A percentile compares a stretch with the other conserved stretches of the same genome.
Evolutionary conservation across 2,329 filamentous ascomycete genomes (phyloP).

Genomic region (Colletotrichum abscissum): DNA sequence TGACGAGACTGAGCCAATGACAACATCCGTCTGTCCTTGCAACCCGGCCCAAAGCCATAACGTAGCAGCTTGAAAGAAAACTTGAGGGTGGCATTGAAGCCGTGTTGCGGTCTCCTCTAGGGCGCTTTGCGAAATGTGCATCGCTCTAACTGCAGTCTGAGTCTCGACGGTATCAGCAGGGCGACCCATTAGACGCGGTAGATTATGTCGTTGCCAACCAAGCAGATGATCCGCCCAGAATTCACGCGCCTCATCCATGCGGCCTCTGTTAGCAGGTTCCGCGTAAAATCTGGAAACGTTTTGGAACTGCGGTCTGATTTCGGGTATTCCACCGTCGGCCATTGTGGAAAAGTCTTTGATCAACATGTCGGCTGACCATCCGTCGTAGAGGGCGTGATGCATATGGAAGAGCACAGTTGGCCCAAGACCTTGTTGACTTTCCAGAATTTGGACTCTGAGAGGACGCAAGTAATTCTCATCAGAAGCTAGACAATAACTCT

Average conservation of each 20-base stretch:
- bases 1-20: slow-evolving; percentile 84
- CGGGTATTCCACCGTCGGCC: slow-evolving; percentile 46
- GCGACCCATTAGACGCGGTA: slow-evolving; percentile 48
- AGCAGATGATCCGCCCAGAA: slow-evolving; percentile 79
- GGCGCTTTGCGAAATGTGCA: slow-evolving; percentile 48
- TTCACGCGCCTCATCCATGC: slow-evolving; percentile 56
- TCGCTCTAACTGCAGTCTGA: slow-evolving; percentile 39
- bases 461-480: slow-evolving; percentile 62
- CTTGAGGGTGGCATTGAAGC: slow-evolving; percentile 70
- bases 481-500: slow-evolving; percentile 50
- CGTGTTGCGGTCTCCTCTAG: slow-evolving; percentile 50
- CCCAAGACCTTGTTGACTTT: slow-evolving; percentile 33
- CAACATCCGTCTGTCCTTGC: slow-evolving; percentile 72
- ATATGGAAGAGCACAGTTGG: slow-evolving; percentile 64
- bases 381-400: slow-evolving; percentile 90
- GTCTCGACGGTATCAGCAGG: slow-evolving; percentile 42
- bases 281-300: slow-evolving; percentile 65
- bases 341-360: slow-evolving; percentile 72
- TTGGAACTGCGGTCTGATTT: slow-evolving; percentile 68
- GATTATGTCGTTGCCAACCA: slow-evolving; percentile 68
- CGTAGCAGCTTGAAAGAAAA: slow-evolving; percentile 80
- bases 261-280: slow-evolving; percentile 38
- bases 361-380: slow-evolving; percentile 88
- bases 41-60: slow-evolving; percentile 74
- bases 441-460: slow-evolving; percentile 67